Evolutionary conservation across 495 filamentous ascomycete genomes (phyloP), one percentile per base, ranked within the genome.

Genomic region (Aspergillus egyptiacus): DNA sequence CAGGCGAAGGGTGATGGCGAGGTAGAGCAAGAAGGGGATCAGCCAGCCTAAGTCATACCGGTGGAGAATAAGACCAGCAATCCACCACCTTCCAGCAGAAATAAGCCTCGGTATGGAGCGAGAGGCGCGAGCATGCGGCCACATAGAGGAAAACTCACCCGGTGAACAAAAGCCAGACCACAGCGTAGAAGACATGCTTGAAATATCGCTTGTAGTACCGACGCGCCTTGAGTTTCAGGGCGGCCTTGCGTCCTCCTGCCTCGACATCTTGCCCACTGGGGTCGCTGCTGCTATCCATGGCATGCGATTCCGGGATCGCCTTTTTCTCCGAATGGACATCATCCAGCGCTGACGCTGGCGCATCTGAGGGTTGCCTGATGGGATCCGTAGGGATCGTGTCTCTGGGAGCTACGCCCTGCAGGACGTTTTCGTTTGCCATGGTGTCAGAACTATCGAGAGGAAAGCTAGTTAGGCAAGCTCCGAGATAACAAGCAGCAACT

Each of bases 11-110:
- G 77, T 78, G 55, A 95, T 82, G 46, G 69, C 77, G 31, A 95
- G 78, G 65, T 82, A 96, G 13, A 96, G 49, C 31, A 96, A 75
- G 66, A 91, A 90, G 6, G 90, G 88, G 25, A 90, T 80, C 54
- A 95, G 54, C 90, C 90, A 96, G 47, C 84, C 84, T 57, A 79
- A 76, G 59, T 89, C 84, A 56, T 84, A 54, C 15, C 83, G 79
- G 61, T 86, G 85, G 34, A 84, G 70, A 49, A 91, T 71, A 15
- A 95, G 74, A 32, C 85, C 82, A 34, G 82, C 85, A 48, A 93
- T 90, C 89, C 87, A 95, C 90, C 90, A 95, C 43, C 87, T 89
- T 46, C n/a, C 24, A 33, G 27, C 31, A 40, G 37, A 17, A 33
- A 37, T 51, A n/a, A 51, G 48, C 24, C 40, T 51, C 37, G 32